Evolutionary conservation across 495 filamentous ascomycete species (phyloP).

Genomic region (Podospora australis): DNA sequence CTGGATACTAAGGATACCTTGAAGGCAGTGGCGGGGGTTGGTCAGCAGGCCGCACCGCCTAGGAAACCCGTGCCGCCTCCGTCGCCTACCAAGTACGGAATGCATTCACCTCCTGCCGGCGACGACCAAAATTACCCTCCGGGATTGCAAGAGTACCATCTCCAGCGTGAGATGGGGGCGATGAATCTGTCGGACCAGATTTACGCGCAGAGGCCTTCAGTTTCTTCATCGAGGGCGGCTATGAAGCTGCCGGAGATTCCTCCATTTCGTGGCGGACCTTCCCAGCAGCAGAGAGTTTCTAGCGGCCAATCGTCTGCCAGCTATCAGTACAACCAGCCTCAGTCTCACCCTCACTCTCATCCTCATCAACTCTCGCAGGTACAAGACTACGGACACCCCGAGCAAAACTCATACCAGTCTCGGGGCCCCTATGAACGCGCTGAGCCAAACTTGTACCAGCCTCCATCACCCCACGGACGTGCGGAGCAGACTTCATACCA

Average conservation of each 20-base stretch:
- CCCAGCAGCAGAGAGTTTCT: slow-evolving; percentile 18
- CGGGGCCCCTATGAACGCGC: not conserved
- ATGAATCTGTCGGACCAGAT: slow-evolving; percentile 42
- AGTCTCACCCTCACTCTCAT: slow-evolving; percentile 15
- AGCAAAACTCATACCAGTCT: slow-evolving; percentile 18
- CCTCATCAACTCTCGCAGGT: slow-evolving; percentile 46
- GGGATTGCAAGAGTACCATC: slow-evolving; percentile 38
- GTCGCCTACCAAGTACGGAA: slow-evolving; percentile 1
- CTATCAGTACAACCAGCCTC: too few species aligned
- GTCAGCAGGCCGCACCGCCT: slow-evolving; percentile 51
- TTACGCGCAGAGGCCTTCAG: slow-evolving; percentile 35
- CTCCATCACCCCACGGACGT: too few species aligned
- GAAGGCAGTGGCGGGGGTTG: slow-evolving; percentile 26
- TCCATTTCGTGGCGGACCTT: slow-evolving; percentile 18
- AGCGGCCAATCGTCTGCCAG: slow-evolving; percentile 12
- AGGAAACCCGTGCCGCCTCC: slow-evolving; percentile 44
- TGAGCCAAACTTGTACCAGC: too few species aligned
- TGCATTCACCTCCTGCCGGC: slow-evolving; percentile 47
- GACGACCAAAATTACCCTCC: slow-evolving; percentile 55
- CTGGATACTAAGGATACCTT: slow-evolving; percentile 34
- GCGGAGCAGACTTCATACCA: slow-evolving; percentile 27
- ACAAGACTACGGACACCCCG: slow-evolving; percentile 39
- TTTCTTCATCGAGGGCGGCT: slow-evolving; percentile 53
- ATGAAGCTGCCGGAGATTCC: too few species aligned
- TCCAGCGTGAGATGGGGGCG: slow-evolving; percentile 29